Percentiles rank a stretch among this genome's conserved stretches.
Conservation (phyloP, 2,329 filamentous ascomycete species). For the Curvularia spicifera region DNA sequence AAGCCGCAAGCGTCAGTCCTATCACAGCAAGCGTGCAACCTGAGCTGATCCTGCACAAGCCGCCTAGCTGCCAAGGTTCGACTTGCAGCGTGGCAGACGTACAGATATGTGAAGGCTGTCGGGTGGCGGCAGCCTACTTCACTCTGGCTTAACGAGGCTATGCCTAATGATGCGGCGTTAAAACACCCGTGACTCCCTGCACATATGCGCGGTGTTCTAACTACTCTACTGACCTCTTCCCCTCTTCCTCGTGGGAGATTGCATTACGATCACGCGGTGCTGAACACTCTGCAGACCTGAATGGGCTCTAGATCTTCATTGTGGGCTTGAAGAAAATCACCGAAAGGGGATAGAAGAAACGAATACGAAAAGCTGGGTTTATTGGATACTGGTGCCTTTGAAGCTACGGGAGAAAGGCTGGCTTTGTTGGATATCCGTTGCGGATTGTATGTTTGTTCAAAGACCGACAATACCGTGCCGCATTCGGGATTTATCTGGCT, state of each 20-base stretch:
- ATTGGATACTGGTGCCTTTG: not conserved
- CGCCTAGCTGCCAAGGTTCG: constrained; percentile 9
- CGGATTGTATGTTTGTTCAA: not conserved
- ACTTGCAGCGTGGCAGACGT: constrained; percentile 10
- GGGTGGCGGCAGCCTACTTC: constrained; percentile 1
- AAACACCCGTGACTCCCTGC: constrained; percentile 1
- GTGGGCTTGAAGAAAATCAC: not conserved
- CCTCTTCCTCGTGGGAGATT: not conserved
- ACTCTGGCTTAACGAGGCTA: not conserved
- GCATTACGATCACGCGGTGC: not conserved
- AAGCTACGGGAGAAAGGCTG: not conserved
- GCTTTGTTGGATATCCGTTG: not conserved
- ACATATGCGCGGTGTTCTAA: not conserved
- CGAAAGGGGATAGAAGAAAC: not conserved
- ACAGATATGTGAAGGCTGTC: constrained; percentile 1
- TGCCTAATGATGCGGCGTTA: constrained; percentile 3
- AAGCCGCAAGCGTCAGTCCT: constrained; percentile 5
- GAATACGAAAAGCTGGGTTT: not conserved
- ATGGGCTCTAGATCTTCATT: not conserved
- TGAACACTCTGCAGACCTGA: not conserved
- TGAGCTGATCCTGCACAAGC: constrained; percentile 1
- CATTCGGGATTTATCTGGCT: not conserved
- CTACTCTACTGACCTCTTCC: not conserved
- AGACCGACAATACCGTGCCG: not conserved
- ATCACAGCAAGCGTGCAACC: not conserved